A percentile compares a stretch with the other conserved stretches of the same genome.
These are phyloP conservation scores for Melastoma malabathricum DNA, from an alignment of 345 rosid species.

Conservation along the genomic window DNA sequence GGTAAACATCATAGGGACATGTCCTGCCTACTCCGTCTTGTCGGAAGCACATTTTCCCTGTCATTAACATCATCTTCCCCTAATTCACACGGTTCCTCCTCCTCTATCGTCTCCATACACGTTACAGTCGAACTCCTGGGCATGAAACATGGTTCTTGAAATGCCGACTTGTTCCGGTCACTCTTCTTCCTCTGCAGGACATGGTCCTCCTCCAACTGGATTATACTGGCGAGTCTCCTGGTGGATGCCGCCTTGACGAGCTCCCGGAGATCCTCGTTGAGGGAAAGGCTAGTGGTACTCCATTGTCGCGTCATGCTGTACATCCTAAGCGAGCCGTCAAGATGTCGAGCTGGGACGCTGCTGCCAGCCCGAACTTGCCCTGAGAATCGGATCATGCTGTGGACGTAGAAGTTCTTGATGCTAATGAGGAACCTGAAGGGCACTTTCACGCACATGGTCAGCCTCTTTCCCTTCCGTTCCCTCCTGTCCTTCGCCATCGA, in stretches of 20 bases:
- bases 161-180: background rate
- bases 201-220: background rate
- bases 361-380: constrained; percentile 1
- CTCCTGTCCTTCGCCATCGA: too few relatives aligned
- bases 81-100: constrained; percentile 14
- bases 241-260: constrained; percentile 12
- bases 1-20: too few relatives aligned
- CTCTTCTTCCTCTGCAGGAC: background rate
- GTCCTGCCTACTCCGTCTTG: constrained; percentile 5
- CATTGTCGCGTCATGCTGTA: constrained; percentile 5
- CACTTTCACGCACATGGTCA: constrained; percentile 5
- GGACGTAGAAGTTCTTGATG: constrained; percentile 3
- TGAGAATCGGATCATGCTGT: constrained; percentile 11
- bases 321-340: constrained; percentile 4
- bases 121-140: constrained; percentile 5
- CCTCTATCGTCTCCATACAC: constrained; percentile 10
- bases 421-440: constrained; percentile 5
- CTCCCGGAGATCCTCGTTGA: constrained; percentile 11
- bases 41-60: background rate
- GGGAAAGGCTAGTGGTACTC: background rate
- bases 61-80: constrained; percentile 6
- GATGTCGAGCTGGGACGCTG: background rate
- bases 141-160: background rate
- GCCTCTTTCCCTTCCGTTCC: constrained; percentile 1
- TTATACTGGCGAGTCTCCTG: background rate